Conservation (phyloP, 2,329 filamentous ascomycete species). For the Aspergillus fijiensis region DNA sequence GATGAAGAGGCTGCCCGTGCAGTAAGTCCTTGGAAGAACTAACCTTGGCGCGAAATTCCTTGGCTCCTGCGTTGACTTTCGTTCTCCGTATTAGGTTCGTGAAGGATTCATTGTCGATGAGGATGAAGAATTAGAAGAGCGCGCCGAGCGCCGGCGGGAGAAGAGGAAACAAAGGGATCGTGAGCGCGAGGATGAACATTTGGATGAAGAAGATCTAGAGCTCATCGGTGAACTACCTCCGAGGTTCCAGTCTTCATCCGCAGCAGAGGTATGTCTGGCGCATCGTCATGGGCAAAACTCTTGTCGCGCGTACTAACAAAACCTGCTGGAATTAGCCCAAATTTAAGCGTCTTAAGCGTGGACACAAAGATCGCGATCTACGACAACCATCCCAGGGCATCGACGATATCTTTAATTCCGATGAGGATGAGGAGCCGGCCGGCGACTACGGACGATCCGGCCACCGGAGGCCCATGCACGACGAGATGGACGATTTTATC, state of each 20-base stretch:
- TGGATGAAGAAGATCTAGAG: conserved; percentile 95
- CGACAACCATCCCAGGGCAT: conserved; percentile 68
- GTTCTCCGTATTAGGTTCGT: conserved; percentile 61
- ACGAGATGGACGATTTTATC: conserved; percentile 94
- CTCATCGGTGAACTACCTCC: conserved; percentile 82
- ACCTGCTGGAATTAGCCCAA: conserved; percentile 62
- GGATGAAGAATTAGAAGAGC: conserved; percentile 74
- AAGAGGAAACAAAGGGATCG: conserved; percentile 79
- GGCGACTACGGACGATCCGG: conserved; percentile 47
- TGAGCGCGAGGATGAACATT: conserved; percentile 75
- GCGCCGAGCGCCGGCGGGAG: conserved; percentile 60
- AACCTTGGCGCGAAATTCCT: background rate
- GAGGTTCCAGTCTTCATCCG: conserved; percentile 65
- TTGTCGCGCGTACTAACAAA: conserved; percentile 5
- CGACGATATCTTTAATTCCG: conserved; percentile 92
- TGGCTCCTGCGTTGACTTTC: conserved; percentile 15
- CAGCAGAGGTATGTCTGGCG: conserved; percentile 64
- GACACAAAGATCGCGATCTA: conserved; percentile 65
- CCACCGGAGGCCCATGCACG: conserved; percentile 61
- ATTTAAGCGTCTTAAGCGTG: conserved; percentile 94
- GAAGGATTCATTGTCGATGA: conserved; percentile 97
- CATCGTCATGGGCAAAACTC: background rate
- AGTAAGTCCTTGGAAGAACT: conserved; percentile 49
- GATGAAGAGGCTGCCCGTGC: conserved; percentile 80
- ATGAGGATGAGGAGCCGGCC: conserved; percentile 71